Conservation (phyloP, 2,329 filamentous ascomycete genomes). For the Trichoderma sp. region DNA sequence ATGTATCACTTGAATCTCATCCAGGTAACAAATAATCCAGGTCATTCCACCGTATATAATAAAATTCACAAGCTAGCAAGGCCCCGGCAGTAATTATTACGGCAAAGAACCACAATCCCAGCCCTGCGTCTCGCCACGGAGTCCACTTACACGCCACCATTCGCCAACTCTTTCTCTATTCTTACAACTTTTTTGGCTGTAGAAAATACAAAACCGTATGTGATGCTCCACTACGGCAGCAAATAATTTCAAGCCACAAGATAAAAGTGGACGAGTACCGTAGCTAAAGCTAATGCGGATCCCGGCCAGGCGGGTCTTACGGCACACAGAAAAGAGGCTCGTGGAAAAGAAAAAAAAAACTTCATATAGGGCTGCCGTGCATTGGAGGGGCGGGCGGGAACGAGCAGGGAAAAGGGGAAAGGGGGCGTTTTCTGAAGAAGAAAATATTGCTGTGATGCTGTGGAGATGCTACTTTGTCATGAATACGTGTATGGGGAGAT, state of each 20-base stretch:
- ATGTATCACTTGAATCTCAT: background rate
- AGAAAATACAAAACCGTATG: too few relatives aligned
- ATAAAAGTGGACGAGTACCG: background rate
- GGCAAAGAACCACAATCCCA: background rate
- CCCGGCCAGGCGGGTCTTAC: slow-evolving; percentile 10
- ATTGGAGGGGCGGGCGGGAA: background rate
- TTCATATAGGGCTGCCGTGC: background rate
- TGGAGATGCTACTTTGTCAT: background rate
- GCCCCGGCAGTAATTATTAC: background rate
- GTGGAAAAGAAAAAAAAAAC: background rate
- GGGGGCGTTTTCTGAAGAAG: background rate
- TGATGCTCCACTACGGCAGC: background rate
- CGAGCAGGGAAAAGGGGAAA: background rate
- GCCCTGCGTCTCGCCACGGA: background rate
- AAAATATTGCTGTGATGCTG: background rate
- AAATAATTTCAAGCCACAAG: background rate
- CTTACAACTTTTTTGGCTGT: background rate
- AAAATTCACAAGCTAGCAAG: background rate
- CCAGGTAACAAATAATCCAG: background rate
- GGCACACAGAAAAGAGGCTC: background rate
- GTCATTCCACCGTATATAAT: background rate
- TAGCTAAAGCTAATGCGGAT: background rate
- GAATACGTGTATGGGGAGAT: background rate
- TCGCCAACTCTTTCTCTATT: background rate
- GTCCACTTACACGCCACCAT: background rate